Base-by-base conservation (phyloP, 2,329 filamentous ascomycete genomes). In the Aspergillus latus region DNA sequence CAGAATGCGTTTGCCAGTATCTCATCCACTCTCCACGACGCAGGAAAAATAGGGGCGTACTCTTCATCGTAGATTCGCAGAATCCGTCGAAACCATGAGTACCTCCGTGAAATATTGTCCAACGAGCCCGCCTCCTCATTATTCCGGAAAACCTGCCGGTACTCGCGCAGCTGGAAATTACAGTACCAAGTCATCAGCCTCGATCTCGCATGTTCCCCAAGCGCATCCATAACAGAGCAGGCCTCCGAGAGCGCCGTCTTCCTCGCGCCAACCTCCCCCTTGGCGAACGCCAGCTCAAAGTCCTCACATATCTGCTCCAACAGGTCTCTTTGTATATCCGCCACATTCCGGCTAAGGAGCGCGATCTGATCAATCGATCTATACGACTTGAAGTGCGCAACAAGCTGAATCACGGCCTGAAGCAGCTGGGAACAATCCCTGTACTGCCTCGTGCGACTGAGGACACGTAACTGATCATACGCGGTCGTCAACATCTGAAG, bases 281-380 rank as follows among this genome's bases (percentile, higher is more conserved):
- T 96, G 16, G 92, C 88, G 74, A 97, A 99, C 0, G 90, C 89
- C 57, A 97, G 84, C 78, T 99, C 94, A 70, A 99, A 99, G 74
- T 99, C 94, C 75, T 97, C 94, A 72, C 94, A 99, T n/a, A 99
- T 88, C 75, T 99, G 94, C 77, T 99, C 94, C 56, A 97, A 78
- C 57, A 99, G 77, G 72, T 97, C 92, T 58, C 92, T 82, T 76
- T 99, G 94, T 61, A 99, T 81, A 66, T 97, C 94, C 5, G 92
- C 88, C 36, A 99, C 94, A 66, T 95, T 96, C 50, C 91, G 86
- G 70, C 91, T 96, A 61, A 99, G 80, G 0, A 89, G 89, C 29
- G 94, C 94, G 70, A 99, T 97, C 80, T 99, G 94, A 71, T 97
- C 93, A 65, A 99, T 97, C 66, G 92, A 96, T 57, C 94, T 83